These are phyloP conservation scores for Yamadazyma endophytica DNA, from an alignment of 805 yeast species.

Conservation along the genomic window DNA sequence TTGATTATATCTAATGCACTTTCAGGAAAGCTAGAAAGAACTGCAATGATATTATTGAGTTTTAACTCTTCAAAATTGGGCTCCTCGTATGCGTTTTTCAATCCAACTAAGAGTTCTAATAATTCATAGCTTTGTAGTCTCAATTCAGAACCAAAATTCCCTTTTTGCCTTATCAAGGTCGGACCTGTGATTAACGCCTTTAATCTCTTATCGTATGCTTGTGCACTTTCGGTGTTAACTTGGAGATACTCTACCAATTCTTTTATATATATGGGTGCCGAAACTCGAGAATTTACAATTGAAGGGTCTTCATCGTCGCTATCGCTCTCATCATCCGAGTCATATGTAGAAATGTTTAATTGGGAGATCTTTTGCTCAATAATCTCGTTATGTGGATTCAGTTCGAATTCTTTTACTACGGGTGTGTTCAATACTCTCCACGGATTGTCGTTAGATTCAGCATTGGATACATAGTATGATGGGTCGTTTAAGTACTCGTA, in stretches of 20 bases:
- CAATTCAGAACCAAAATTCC: slow-evolving; percentile 53
- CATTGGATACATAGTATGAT: neutral
- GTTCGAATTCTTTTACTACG: neutral
- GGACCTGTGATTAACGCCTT: slow-evolving; percentile 52
- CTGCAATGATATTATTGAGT: slow-evolving; percentile 61
- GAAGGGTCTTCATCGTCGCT: slow-evolving; percentile 52
- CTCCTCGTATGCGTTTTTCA: slow-evolving; percentile 56
- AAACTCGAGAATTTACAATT: slow-evolving; percentile 28
- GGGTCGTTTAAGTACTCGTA: too few relatives aligned
- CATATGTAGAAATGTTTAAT: too few relatives aligned
- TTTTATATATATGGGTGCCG: slow-evolving; percentile 64
- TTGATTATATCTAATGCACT: slow-evolving; percentile 44
- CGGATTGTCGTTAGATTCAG: neutral
- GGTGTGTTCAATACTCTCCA: slow-evolving; percentile 7
- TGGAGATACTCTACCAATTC: slow-evolving; percentile 60
- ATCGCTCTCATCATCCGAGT: slow-evolving; percentile 16
- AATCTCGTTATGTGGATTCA: neutral
- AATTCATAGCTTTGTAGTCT: slow-evolving; percentile 32
- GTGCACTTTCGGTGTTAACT: slow-evolving; percentile 40
- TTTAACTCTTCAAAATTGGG: slow-evolving; percentile 59
- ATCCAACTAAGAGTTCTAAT: slow-evolving; percentile 50
- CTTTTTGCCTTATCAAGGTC: slow-evolving; percentile 62
- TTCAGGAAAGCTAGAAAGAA: slow-evolving; percentile 47
- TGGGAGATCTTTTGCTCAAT: neutral
- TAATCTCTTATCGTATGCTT: slow-evolving; percentile 46